A percentile compares a stretch with the other conserved stretches of the same genome.
phyloP scores from a whole-genome alignment of 352 stramenopile species.

The Pythium aristosporum region DNA sequence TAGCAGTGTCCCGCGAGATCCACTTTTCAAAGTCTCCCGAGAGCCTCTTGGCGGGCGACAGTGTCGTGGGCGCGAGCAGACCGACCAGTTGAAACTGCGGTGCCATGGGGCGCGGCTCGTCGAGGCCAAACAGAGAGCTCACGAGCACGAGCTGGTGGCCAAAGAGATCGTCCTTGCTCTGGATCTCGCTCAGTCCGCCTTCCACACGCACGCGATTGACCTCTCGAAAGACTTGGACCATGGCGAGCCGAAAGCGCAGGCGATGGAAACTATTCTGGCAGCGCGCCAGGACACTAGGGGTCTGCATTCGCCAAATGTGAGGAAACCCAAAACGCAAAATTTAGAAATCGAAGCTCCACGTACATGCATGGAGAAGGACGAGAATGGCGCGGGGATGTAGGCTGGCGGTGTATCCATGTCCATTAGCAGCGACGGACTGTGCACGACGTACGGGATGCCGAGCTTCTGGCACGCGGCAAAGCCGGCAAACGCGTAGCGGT shows the following conservation, averaged over 20 bases:
- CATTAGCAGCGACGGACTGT: conserved; percentile 76
- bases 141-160: conserved; percentile 68
- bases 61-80: conserved; percentile 40
- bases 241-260: conserved; percentile 66
- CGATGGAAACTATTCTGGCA: conserved; percentile 81
- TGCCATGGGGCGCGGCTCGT: conserved; percentile 68
- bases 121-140: conserved; percentile 83
- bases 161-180: conserved; percentile 55
- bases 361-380: conserved; percentile 79
- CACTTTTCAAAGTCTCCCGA: conserved; percentile 17
- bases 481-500: conserved; percentile 83
- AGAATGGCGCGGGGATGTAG: conserved; percentile 81
- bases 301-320: conserved; percentile 30
- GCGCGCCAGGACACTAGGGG: conserved; percentile 66
- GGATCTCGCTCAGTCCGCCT: conserved; percentile 45
- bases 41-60: conserved; percentile 13
- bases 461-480: conserved; percentile 66
- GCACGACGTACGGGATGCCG: conserved; percentile 74
- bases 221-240: conserved; percentile 60
- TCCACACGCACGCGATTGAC: conserved; percentile 61
- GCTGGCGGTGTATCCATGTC: conserved; percentile 84
- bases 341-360: neutral
- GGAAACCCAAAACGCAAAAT: neutral
- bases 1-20: conserved; percentile 9
- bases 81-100: conserved; percentile 80